These are phyloP conservation scores for Penicillium sp. DNA, from an alignment of 2,329 filamentous ascomycete genomes.

Conservation along the genomic window DNA sequence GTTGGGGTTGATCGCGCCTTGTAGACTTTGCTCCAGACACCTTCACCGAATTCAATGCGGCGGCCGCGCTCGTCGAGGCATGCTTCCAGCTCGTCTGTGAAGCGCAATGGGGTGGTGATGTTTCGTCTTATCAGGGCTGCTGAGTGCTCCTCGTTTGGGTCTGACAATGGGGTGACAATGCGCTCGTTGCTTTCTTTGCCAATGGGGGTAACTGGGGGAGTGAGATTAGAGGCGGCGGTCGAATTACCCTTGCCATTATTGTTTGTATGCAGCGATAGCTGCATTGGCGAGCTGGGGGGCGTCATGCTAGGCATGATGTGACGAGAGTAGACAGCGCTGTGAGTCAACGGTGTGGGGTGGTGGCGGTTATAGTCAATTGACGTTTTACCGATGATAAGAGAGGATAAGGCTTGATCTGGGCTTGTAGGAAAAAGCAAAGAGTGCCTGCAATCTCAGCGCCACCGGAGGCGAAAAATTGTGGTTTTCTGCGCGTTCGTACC, in stretches of 20 bases:
- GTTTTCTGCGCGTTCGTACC: constrained; percentile 8
- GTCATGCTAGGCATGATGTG: constrained; percentile 14
- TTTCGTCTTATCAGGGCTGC: constrained; percentile 8
- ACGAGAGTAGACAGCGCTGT: too few relatives aligned
- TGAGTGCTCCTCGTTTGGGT: not conserved
- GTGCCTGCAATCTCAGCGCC: constrained; percentile 13
- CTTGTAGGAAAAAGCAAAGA: not conserved
- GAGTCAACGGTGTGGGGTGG: not conserved
- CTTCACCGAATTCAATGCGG: constrained; percentile 47
- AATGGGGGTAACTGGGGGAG: constrained; percentile 42
- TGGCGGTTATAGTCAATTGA: not conserved
- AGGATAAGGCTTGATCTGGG: not conserved
- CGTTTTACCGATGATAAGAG: not conserved
- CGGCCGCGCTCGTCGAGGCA: constrained; percentile 32
- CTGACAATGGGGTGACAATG: not conserved
- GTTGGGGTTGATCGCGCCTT: constrained; percentile 38
- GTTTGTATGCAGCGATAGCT: constrained; percentile 33
- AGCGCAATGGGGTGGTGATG: constrained; percentile 29
- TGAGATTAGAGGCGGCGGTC: constrained; percentile 28
- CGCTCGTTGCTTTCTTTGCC: constrained; percentile 20
- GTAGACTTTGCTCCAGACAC: constrained; percentile 54
- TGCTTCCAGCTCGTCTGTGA: constrained; percentile 40
- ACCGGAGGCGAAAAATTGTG: constrained; percentile 14
- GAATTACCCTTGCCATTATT: constrained; percentile 15
- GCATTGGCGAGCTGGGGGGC: constrained; percentile 24